Base-by-base conservation (phyloP, 73 alveolate genomes). In the Blepharisma japonicum region DNA sequence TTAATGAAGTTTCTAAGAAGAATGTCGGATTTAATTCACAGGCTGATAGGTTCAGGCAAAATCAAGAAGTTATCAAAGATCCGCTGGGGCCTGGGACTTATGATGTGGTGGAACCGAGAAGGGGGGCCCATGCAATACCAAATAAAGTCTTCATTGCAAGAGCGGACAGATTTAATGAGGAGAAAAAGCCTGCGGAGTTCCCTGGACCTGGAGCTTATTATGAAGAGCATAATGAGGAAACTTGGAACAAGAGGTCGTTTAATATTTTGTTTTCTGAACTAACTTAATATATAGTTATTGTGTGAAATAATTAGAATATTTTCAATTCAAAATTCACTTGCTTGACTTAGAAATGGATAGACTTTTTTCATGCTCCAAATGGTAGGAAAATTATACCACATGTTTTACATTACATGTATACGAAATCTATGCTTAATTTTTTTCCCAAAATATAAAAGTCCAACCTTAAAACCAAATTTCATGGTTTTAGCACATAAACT, bases 131-230 rank as follows among this genome's bases (percentile, higher is more conserved):
- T 27, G 66, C 53, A 18, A 45, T 71, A 79, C 39, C 80, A 6
- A 76, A 67, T 21, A 67, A 83, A 7, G 61, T 71, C 54, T 11
- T 68, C 6, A 14, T 49, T 7, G 71, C 56, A 11, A 18, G 71
- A 21, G 71, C 68, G 0, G 87, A 77, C 42, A 56, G 90, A 56
- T 83, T 82, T 77, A 71, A 71, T 7, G 76, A 79, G n/a, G 51
- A 21, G 53, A 70, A 68, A 49, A 46, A 11, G 7, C 49, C 72
- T 0, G 76, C 45, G 45, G 42, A 32, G 42, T 55, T 42, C 50
- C 89, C 89, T 9, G 90, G 90, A n/a, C 90, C 90, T n/a, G 84
- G 85, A 21, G 39, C 67, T 55, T 82, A 82, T 50, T 66, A 38
- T 6, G 55, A 68, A 45, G 89, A 82, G n/a, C 81, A 79, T 18